Evolutionary conservation across 768 basidiomycete genomes (phyloP), one percentile per base, ranked within the genome.

Genomic region (Panellus pusillus): DNA sequence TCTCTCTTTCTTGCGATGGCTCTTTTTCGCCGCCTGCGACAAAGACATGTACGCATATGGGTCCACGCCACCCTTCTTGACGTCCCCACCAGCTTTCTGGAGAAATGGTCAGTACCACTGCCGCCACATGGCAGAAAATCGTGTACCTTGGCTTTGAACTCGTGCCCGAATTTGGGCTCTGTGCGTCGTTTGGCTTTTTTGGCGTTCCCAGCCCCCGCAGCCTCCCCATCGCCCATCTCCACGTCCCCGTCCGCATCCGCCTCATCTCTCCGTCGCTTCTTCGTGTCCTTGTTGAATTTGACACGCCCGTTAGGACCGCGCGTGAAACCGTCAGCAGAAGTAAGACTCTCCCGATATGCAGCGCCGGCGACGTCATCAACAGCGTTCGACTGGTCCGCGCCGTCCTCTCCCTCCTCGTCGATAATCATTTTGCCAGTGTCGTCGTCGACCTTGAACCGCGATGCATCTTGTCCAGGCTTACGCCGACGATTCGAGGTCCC

Each of bases 261-360:
- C 53, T 84, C 81, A 47, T 84, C 85, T 45, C 89, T 80, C 55
- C 93, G 73, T 53, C 93, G 84, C 70, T 96, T 94, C 71, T 95
- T 98, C 35, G 93, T 98, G 65, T 96, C 88, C 69, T 97, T 98
- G 76, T 97, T 92, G 73, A 98, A 98, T 70, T 93, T 95, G 66
- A 98, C 72, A 49, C 82, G 84, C 6, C 97, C 97, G 57, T 83
- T 84, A 1, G 84, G 75, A 19, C 92, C 91, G 27, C 95, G 84
- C 3, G 81, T 88, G 73, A 93, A 93, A 18, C 95, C 96, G 68
- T 98, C 96, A 19, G 84, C 85, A 6, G 92, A 93, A 9, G 86
- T 85, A 52, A 96, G 65, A 44, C 78, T 82, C 70, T 97, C 92
- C 54, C 78, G 82, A 70, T 97, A 98, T 1, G 93, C 96, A 8